A percentile compares a stretch with the other conserved stretches of the same genome.
Evolutionary conservation across 192 early-diverging fungal genomes (phyloP).

Genomic region (Chytriomyces sp.): DNA sequence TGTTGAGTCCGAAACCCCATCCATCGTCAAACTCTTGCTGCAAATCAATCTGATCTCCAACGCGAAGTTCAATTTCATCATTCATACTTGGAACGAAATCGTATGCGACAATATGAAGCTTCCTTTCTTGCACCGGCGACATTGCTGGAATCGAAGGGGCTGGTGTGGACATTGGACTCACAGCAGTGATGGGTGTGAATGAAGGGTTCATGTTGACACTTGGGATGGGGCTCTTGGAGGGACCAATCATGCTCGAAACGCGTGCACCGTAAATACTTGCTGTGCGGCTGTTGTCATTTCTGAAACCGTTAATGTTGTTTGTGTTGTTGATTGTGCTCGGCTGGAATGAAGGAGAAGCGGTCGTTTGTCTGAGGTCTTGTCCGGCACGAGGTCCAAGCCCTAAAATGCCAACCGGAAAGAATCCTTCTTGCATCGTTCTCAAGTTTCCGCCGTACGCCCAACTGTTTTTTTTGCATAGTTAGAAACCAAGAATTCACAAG

Average conservation of each 20-base stretch:
- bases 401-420: constrained; percentile 25
- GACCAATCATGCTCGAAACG: background rate
- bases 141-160: background rate
- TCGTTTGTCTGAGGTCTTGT: background rate
- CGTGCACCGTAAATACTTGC: background rate
- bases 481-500: background rate
- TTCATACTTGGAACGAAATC: constrained; percentile 26
- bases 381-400: background rate
- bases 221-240: background rate
- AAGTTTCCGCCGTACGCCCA: constrained; percentile 61
- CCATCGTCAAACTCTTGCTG: constrained; percentile 26
- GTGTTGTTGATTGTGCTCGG: background rate
- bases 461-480: too few relatives aligned
- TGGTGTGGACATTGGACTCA: background rate
- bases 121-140: background rate
- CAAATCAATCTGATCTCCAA: constrained; percentile 28
- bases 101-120: constrained; percentile 14
- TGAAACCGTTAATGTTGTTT: too few relatives aligned
- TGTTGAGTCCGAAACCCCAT: constrained; percentile 17
- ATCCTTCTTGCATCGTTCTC: constrained; percentile 25
- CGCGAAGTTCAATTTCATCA: constrained; percentile 32
- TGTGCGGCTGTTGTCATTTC: background rate
- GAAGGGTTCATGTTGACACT: background rate
- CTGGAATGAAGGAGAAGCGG: background rate
- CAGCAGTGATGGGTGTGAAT: background rate